phyloP scores from a whole-genome alignment of 495 filamentous ascomycete species.

The Penicillium verhagenii region DNA sequence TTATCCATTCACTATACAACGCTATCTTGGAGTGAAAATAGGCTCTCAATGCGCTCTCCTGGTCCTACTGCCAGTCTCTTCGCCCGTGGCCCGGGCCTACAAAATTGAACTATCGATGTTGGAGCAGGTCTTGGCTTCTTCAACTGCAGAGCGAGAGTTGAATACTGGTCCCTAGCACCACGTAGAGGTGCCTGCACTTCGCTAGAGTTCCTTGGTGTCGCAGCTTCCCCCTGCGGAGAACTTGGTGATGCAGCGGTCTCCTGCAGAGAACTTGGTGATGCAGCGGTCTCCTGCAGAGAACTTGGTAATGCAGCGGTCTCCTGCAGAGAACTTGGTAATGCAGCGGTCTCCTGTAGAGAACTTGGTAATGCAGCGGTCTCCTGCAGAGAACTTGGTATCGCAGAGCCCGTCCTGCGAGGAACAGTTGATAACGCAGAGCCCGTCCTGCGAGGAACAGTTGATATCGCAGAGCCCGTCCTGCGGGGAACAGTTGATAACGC shows the following conservation, averaged over 20 bases:
- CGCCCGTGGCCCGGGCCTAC: slow-evolving; percentile 1
- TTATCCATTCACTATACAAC: not conserved
- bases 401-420: not conserved
- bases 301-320: not conserved
- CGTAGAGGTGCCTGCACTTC: too few relatives aligned
- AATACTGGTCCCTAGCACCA: not conserved
- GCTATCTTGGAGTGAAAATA: not conserved
- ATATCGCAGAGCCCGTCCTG: too few relatives aligned
- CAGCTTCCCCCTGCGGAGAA: not conserved
- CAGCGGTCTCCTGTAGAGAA: not conserved
- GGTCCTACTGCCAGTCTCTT: not conserved
- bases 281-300: not conserved
- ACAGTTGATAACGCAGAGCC: not conserved
- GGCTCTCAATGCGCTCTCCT: not conserved
- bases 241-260: not conserved
- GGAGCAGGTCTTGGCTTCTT: not conserved
- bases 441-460: too few relatives aligned
- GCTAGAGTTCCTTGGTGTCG: not conserved
- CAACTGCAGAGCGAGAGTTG: not conserved
- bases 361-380: not conserved
- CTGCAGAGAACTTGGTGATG: not conserved
- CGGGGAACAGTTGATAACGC: too few relatives aligned
- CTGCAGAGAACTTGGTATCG: not conserved
- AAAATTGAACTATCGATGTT: not conserved
- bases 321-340: not conserved